Base-by-base conservation (phyloP, 2,329 filamentous ascomycete genomes). In the Fusarium haematococcum region DNA sequence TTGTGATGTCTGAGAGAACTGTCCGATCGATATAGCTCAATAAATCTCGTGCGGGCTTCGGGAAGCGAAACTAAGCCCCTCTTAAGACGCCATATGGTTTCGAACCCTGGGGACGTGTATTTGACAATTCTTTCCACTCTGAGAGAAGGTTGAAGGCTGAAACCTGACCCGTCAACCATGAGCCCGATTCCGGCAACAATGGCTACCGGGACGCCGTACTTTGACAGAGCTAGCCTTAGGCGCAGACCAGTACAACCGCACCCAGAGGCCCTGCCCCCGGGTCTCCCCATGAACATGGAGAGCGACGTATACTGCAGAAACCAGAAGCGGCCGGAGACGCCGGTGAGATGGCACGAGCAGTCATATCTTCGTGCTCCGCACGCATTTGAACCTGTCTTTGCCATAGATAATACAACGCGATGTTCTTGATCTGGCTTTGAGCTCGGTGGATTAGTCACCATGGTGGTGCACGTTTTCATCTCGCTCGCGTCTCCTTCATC, bases 201-300 rank as follows among this genome's bases (percentile, higher is more conserved):
- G 3, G 43, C 43, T 16, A 18, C 2, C 4, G 43, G 43, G 14
- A 48, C 14, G 0, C 43, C 43, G 8, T 6, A 48, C 23, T 3
- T 25, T 2, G 43, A 48, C 14, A 48, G 14, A 2, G 43, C 43
- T 1, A 48, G 2, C 11, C 43, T 8, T 11, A 48, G 14, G 5
- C 23, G 43, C 2, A 48, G 14, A 2, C 23, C 5, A 3, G 4
- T 10, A 48, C 43, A 48, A 0, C 8, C 6, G 43, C 43, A 48
- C 1, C 43, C 43, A 1, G 43, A 6, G 5, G 1, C 14, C 23
- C 2, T 18, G 1, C 4, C 11, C 6, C 4, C 13, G 6, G 41
- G 11, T 4, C 7, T 48, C 8, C 14, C 5, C 0, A 18, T 27
- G 14, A 48, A 48, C 0, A 2, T 27, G 14, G 43, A 48, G 14